A percentile compares a stretch with the other conserved stretches of the same genome.
Evolutionary conservation across 2,329 filamentous ascomycete genomes (phyloP).

Genomic region (Paracoccidioides lutzii): DNA sequence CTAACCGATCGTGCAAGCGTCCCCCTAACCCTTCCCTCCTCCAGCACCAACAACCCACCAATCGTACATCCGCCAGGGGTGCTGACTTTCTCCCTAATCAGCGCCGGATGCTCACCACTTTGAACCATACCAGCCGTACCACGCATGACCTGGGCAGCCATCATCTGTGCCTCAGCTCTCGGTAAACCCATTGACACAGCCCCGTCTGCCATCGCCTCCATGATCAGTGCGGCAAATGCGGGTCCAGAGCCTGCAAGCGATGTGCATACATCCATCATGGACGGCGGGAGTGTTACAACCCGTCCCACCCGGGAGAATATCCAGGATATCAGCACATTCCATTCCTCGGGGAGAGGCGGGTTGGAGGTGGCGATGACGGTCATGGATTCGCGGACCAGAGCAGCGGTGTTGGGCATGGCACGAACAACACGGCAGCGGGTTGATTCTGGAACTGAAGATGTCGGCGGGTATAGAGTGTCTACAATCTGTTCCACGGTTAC

Average conservation of each 20-base stretch:
- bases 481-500: slow-evolving; percentile 58
- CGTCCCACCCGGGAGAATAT: slow-evolving; percentile 42
- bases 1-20: slow-evolving; percentile 43
- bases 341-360: slow-evolving; percentile 34
- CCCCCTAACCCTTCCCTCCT: slow-evolving; percentile 44
- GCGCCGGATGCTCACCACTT: slow-evolving; percentile 46
- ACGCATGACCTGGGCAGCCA: slow-evolving; percentile 50
- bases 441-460: slow-evolving; percentile 27
- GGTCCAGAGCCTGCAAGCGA: slow-evolving; percentile 49
- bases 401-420: slow-evolving; percentile 76
- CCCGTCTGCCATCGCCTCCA: slow-evolving; percentile 49
- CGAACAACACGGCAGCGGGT: slow-evolving; percentile 48
- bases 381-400: slow-evolving; percentile 67
- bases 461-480: slow-evolving; percentile 46
- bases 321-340: slow-evolving; percentile 37
- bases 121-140: slow-evolving; percentile 47
- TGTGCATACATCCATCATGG: slow-evolving; percentile 44
- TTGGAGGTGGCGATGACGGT: slow-evolving; percentile 55
- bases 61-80: slow-evolving; percentile 53
- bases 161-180: slow-evolving; percentile 44
- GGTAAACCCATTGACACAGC: slow-evolving; percentile 51
- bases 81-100: slow-evolving; percentile 47
- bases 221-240: slow-evolving; percentile 47
- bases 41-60: slow-evolving; percentile 46
- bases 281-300: slow-evolving; percentile 39